A percentile compares a stretch with the other conserved stretches of the same genome.
Conservation (phyloP, 371 early-diverging fungal genomes). For the Actinomortierella wolfii region DNA sequence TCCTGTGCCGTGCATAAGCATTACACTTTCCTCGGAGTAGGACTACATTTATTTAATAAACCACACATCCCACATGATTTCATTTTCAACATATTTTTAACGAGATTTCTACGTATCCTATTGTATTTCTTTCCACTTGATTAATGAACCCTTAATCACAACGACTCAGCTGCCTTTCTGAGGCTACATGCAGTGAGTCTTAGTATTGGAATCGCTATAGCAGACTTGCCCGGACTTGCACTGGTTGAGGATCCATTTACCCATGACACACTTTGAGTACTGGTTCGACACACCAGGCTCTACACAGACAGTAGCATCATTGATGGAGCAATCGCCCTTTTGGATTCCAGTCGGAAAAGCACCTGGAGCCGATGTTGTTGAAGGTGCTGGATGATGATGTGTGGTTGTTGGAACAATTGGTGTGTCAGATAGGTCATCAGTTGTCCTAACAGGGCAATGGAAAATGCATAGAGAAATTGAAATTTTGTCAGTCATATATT, state of each 20-base stretch:
- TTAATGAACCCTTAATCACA: too few relatives aligned
- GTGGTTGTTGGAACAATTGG: not conserved
- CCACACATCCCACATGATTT: too few relatives aligned
- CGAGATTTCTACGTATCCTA: too few relatives aligned
- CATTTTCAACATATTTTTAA: too few relatives aligned
- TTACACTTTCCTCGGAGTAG: too few relatives aligned
- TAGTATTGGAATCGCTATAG: slow-evolving; percentile 33
- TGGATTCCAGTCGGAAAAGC: slow-evolving; percentile 37
- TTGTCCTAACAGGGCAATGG: not conserved
- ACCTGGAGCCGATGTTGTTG: slow-evolving; percentile 2
- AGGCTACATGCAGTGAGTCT: slow-evolving; percentile 44
- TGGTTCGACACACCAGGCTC: slow-evolving; percentile 24
- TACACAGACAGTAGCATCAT: slow-evolving; percentile 40
- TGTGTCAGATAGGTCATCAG: not conserved
- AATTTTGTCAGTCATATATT: not conserved
- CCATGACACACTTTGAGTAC: slow-evolving; percentile 44
- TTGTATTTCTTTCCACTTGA: too few relatives aligned
- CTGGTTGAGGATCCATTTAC: slow-evolving; percentile 43
- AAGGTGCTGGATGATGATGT: slow-evolving; percentile 1
- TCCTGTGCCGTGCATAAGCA: too few relatives aligned
- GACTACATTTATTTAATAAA: too few relatives aligned
- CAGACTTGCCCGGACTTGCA: slow-evolving; percentile 38
- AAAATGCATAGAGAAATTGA: not conserved
- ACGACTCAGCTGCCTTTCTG: too few relatives aligned
- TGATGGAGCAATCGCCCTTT: slow-evolving; percentile 21